Conservation (phyloP, 129 eudicot genomes). For the Chrysanthemum seticuspe region DNA sequence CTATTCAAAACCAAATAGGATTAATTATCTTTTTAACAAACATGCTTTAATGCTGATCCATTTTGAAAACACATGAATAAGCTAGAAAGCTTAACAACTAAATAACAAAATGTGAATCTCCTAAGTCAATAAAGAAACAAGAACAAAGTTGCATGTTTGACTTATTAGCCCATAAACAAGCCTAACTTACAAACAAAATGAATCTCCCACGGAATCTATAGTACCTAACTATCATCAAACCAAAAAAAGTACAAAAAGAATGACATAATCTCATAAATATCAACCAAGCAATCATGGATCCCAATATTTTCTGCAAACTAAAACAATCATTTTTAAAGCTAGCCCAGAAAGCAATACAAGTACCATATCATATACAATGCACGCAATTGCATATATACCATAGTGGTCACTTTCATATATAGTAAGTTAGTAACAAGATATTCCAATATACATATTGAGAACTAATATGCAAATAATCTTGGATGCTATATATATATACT, state of each 20-base stretch:
- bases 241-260: slow-evolving; percentile 11
- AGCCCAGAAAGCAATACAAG: slow-evolving; percentile 7
- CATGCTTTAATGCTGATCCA: no score
- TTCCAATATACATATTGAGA: neutral
- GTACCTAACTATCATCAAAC: slow-evolving; percentile 21
- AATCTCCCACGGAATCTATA: neutral
- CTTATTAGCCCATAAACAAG: no score
- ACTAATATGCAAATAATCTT: neutral
- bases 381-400: neutral
- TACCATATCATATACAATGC: neutral
- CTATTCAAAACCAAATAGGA: no score
- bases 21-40: no score
- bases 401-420: neutral
- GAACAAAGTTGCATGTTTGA: no score
- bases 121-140: no score
- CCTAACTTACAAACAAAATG: neutral
- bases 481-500: neutral
- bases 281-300: slow-evolving; percentile 11
- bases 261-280: neutral
- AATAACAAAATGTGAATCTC: no score
- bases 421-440: slow-evolving; percentile 6
- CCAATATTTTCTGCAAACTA: slow-evolving; percentile 1
- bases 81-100: no score
- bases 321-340: neutral
- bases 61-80: no score